Conservation (phyloP, 768 basidiomycete species). For the Candolleomyces efflorescens region DNA sequence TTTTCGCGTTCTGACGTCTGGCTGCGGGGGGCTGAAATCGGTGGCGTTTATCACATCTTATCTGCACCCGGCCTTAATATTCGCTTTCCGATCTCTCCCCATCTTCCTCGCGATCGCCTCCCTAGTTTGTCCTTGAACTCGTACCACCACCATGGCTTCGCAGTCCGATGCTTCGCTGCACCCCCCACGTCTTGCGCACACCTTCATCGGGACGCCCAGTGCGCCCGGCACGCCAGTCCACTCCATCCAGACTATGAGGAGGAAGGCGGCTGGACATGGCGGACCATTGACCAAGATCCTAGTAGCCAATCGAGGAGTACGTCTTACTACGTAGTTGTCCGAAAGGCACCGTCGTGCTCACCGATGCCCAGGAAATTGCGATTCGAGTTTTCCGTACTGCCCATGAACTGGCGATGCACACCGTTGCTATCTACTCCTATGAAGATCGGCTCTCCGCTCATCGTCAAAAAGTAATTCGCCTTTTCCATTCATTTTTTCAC, state of each 20-base stretch:
- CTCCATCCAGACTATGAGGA: constrained; percentile 86
- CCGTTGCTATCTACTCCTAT: constrained; percentile 96
- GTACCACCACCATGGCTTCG: constrained; percentile 37
- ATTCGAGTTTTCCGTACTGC: constrained; percentile 98
- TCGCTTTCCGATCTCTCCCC: no score
- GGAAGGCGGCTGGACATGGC: constrained; percentile 86
- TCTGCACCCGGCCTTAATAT: background rate
- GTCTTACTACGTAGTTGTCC: constrained; percentile 21
- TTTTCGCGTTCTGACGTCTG: no score
- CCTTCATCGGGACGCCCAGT: constrained; percentile 71
- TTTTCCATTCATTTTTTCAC: constrained; percentile 8
- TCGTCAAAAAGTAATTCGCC: constrained; percentile 78
- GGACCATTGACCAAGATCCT: constrained; percentile 90
- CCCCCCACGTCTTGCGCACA: constrained; percentile 68
- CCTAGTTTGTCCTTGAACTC: constrained; percentile 3
- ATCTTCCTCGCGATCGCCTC: background rate
- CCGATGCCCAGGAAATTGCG: constrained; percentile 82
- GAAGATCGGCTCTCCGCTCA: constrained; percentile 97
- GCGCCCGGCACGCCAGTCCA: constrained; percentile 83
- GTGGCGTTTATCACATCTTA: background rate
- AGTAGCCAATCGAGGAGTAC: constrained; percentile 87
- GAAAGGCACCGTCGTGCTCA: constrained; percentile 7
- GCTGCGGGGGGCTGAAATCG: background rate
- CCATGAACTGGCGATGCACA: constrained; percentile 98
- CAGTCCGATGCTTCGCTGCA: constrained; percentile 46